Conservation (phyloP, 1,284 basidiomycete genomes). For the Lentinula novae-zelandiae region DNA sequence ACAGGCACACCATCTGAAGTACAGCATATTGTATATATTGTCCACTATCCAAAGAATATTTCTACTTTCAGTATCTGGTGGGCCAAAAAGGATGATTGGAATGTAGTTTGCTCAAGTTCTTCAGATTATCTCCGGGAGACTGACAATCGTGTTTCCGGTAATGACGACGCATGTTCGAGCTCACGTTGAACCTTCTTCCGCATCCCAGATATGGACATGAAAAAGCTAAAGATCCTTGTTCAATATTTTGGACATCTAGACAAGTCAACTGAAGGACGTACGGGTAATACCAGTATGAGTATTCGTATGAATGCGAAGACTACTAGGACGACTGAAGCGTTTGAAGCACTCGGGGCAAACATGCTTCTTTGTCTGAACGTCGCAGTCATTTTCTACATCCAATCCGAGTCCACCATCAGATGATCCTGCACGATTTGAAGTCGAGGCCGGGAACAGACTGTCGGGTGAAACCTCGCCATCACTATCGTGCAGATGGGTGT, state of each 20-base stretch:
- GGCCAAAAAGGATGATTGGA: neutral
- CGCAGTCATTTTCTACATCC: neutral
- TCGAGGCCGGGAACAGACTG: neutral
- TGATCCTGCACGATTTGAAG: neutral
- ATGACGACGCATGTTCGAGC: slow-evolving; percentile 78
- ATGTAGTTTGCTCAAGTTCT: neutral
- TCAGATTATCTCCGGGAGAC: neutral
- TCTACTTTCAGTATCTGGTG: neutral
- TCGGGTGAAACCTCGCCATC: neutral
- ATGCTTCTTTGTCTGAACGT: slow-evolving; percentile 42
- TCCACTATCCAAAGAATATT: neutral
- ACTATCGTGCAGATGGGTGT: neutral
- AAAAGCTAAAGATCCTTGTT: slow-evolving; percentile 45
- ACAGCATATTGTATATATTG: neutral
- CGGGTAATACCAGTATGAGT: slow-evolving; percentile 77
- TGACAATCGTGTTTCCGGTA: slow-evolving; percentile 57
- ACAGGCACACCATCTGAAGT: neutral
- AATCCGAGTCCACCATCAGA: slow-evolving; percentile 14
- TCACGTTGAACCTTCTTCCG: slow-evolving; percentile 72
- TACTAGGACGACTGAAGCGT: slow-evolving; percentile 75
- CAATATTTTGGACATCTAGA: slow-evolving; percentile 10
- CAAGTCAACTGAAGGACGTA: slow-evolving; percentile 33
- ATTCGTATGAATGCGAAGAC: slow-evolving; percentile 70
- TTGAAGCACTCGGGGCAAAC: slow-evolving; percentile 63
- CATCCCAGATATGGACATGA: slow-evolving; percentile 68